phyloP scores from a whole-genome alignment of 192 early-diverging fungal genomes.

The Rhizophagus clarus region DNA sequence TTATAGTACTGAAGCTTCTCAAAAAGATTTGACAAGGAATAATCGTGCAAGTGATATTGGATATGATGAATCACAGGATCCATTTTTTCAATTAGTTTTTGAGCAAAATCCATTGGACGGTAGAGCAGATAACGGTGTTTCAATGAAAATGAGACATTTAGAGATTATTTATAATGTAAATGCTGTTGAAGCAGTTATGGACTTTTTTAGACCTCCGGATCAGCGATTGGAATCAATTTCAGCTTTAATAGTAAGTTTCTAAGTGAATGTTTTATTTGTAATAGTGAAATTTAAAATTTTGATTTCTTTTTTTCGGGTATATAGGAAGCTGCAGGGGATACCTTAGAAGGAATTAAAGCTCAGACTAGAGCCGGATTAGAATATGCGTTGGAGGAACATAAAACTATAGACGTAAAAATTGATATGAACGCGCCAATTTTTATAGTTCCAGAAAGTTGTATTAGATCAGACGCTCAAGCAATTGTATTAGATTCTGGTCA shows the following conservation, averaged over 20 bases:
- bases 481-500: constrained; percentile 92
- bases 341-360: constrained; percentile 82
- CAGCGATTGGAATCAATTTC: constrained; percentile 75
- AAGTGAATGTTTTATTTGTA: neutral
- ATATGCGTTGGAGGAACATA: constrained; percentile 86
- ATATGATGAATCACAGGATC: constrained; percentile 22
- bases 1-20: constrained; percentile 44
- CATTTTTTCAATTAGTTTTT: constrained; percentile 77
- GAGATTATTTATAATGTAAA: constrained; percentile 88
- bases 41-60: constrained; percentile 18
- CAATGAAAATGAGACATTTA: constrained; percentile 84
- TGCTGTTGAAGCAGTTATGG: constrained; percentile 70
- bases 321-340: constrained; percentile 75
- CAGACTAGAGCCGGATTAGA: constrained; percentile 88
- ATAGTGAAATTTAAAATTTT: too few species aligned
- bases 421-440: constrained; percentile 97
- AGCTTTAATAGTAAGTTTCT: constrained; percentile 55
- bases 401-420: constrained; percentile 87
- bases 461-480: constrained; percentile 59
- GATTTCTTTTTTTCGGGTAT: constrained; percentile 28
- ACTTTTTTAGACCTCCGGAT: constrained; percentile 84
- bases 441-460: constrained; percentile 78
- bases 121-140: constrained; percentile 83
- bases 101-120: constrained; percentile 90
- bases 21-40: constrained; percentile 29